These are phyloP conservation scores for Blastobotrys parvus DNA, from an alignment of 805 yeast genomes.

Conservation along the genomic window DNA sequence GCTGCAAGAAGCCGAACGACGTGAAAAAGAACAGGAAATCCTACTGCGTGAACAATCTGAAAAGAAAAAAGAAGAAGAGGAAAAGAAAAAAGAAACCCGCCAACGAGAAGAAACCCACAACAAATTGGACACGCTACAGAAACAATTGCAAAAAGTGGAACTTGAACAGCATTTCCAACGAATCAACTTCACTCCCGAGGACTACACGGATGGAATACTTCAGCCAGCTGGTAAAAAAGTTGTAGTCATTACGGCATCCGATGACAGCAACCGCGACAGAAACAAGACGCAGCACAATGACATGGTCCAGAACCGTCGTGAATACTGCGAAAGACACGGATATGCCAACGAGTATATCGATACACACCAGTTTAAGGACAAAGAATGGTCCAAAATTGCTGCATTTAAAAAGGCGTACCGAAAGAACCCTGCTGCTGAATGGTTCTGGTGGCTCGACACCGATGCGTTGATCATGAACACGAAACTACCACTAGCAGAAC, in stretches of 20 bases:
- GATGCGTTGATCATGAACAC: conserved; percentile 30
- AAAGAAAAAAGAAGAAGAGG: background rate
- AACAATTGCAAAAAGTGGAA: background rate
- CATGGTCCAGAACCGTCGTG: conserved; percentile 23
- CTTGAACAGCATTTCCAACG: background rate
- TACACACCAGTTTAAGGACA: conserved; percentile 17
- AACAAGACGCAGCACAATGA: conserved; percentile 10
- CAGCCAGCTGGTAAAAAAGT: conserved; percentile 2
- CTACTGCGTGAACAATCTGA: no score
- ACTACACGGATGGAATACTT: background rate
- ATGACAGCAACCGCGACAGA: conserved; percentile 18
- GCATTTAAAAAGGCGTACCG: conserved; percentile 27
- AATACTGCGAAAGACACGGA: conserved; percentile 27
- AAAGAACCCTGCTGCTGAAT: conserved; percentile 27
- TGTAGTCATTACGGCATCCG: conserved; percentile 20
- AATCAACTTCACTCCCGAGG: background rate
- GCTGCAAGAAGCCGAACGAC: background rate
- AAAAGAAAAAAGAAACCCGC: background rate
- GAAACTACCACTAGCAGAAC: conserved; percentile 20
- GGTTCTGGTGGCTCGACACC: conserved; percentile 34
- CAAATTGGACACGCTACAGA: background rate
- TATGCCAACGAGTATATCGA: conserved; percentile 23
- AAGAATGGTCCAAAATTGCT: conserved; percentile 28
- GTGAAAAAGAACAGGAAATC: background rate
- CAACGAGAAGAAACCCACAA: background rate